Evolutionary conservation across 2,329 filamentous ascomycete species (phyloP), one percentile per base, ranked within the genome.

Genomic region (Colletotrichum cordylinicola): DNA sequence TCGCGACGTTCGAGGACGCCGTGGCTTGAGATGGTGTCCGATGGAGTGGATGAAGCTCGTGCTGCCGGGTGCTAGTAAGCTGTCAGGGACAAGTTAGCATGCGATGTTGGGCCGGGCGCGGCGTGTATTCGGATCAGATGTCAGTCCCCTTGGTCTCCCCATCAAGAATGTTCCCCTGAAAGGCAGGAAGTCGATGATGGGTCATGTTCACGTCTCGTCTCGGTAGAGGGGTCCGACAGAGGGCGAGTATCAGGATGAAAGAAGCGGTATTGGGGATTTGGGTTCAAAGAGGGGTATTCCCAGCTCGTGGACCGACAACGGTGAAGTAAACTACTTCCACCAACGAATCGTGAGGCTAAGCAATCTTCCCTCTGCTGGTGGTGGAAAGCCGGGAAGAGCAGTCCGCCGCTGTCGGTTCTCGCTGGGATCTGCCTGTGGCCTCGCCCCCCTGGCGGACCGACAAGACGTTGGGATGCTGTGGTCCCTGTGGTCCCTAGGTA

Each of bases 271-370:
- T 68, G 55, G 31, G 18, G 24, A 39, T 48, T 68, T 64, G 37
- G 8, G 24, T 33, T 13, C 16, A 9, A 66, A 52, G 58, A 73
- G 74, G 74, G 70, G 72, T 75, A 65, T 60, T 73, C 74, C 74
- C 64, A 75, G 73, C 18, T 48, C 27, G 58, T 13, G n/a, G 61
- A 68, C 21, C 43, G 29, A 48, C 35, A 18, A 72, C 55, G 33
- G 69, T 58, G 27, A 27, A 12, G 24, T 21, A 58, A 29, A 35
- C 55, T 29, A 37, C 31, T 58, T 75, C 65, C 64, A 62, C 70
- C 70, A 65, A 69, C 64, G 70, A 73, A 52, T 69, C 48, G 43
- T 65, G 70, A 69, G 65, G 64, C 56, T 69, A 74, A 73, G 48
- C 58, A 75, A 24, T 69, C 35, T 73, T 73, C 74, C 74, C 58